Evolutionary conservation across 1,284 basidiomycete genomes (phyloP), one percentile per base, ranked within the genome.

Genomic region (Rhodotorula mucilaginosa): DNA sequence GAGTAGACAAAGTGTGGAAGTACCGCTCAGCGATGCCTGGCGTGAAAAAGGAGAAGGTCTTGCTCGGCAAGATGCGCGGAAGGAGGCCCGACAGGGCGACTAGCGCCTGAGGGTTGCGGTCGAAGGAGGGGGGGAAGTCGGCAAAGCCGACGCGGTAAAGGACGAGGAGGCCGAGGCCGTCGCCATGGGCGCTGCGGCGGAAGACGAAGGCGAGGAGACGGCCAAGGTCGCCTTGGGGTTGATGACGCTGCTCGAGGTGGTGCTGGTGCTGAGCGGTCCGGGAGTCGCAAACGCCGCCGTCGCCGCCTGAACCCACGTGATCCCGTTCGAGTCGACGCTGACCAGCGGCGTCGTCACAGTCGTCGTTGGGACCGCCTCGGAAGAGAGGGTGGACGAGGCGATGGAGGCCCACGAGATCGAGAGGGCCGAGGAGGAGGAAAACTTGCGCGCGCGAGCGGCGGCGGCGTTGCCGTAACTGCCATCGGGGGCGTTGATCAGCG

Each of bases 381-480:
- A 56, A 12, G 39, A 39, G 39, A 12, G 1, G 39, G 39, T 44
- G 39, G 39, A 44, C 39, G 39, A 44, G 51, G 54, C 54, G 13
- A 13, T 13, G 2, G 54, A 26, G 2, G 54, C 26, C 26, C 23
- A 12, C 29, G 54, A 54, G 26, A 54, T 26, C 23, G 52, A 26
- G 54, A 56, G 16, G 26, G 54, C 29, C 52, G 19, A 16, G 13
- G 54, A 56, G 26, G 19, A 16, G 13, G 54, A 56, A 13, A 56
- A 56, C 3, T 29, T 7, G 26, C 26, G 58, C 13, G 58, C 58
- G 44, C 58, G 58, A 5, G 58, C 58, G n/a, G 58, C 58, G 12
- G 58, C 58, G 21, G 58, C 58, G 58, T 60, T 46, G 44, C 58
- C 58, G 54, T 56, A 56, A 29, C 54, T 56, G 29, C 54, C 39